A percentile compares a stretch with the other conserved stretches of the same genome.
Conservation (phyloP, 768 basidiomycete genomes). For the Ephemerocybe angulata region DNA sequence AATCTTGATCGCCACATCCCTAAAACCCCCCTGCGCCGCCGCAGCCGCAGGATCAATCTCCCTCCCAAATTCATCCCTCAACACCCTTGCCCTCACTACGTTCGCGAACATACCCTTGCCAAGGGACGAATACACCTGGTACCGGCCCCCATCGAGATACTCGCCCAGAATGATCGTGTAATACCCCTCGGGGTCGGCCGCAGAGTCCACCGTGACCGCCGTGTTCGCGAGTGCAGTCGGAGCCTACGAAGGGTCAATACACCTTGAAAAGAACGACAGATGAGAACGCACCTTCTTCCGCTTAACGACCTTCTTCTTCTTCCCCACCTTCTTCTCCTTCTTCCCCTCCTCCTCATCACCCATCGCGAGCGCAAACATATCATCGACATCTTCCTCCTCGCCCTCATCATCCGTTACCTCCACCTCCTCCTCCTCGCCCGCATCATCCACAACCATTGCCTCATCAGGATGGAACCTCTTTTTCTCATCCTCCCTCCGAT, state of each 20-base stretch:
- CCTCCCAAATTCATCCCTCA: conserved; percentile 56
- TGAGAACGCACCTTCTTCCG: not conserved
- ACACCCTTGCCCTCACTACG: conserved; percentile 85
- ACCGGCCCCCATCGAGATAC: conserved; percentile 85
- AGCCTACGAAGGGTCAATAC: not conserved
- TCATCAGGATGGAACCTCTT: conserved; percentile 48
- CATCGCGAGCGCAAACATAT: conserved; percentile 83
- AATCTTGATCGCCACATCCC: conserved; percentile 97
- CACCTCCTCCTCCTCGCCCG: conserved; percentile 56
- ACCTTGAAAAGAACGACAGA: not conserved
- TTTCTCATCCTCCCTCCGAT: conserved; percentile 81
- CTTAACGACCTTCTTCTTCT: conserved; percentile 30
- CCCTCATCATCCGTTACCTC: conserved; percentile 27
- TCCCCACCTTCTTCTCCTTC: conserved; percentile 59
- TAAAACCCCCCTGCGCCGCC: conserved; percentile 27
- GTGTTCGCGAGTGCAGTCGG: conserved; percentile 20
- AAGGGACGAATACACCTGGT: conserved; percentile 92
- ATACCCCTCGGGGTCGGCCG: conserved; percentile 93
- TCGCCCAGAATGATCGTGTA: conserved; percentile 94
- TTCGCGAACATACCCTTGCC: conserved; percentile 99
- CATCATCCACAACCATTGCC: conserved; percentile 47
- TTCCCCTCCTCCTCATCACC: conserved; percentile 44
- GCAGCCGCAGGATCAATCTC: not conserved
- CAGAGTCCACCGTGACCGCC: conserved; percentile 75
- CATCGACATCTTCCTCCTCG: conserved; percentile 88